phyloP scores from a whole-genome alignment of 352 stramenopile genomes.

The Lagenidium sp. region DNA sequence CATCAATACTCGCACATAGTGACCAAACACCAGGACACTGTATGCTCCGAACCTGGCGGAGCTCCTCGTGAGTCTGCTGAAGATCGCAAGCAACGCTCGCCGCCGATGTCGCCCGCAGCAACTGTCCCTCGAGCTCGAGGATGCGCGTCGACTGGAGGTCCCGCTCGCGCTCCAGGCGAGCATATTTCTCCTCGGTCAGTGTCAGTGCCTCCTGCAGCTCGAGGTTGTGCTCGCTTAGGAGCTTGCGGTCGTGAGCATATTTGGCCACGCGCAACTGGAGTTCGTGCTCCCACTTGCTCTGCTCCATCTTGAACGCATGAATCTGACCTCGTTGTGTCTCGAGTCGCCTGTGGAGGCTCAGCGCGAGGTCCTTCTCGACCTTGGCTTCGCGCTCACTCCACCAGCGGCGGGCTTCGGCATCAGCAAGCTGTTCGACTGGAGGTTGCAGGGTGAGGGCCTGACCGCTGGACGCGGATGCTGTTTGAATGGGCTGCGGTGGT shows the following conservation, averaged over 20 bases:
- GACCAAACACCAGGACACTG: too few species aligned
- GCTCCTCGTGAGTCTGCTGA: conserved; percentile 25
- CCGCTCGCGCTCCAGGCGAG: conserved; percentile 36
- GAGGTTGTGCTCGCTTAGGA: conserved; percentile 75
- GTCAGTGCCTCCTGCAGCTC: conserved; percentile 53
- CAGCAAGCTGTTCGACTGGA: conserved; percentile 14
- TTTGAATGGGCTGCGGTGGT: too few species aligned
- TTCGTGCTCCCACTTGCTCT: conserved; percentile 78
- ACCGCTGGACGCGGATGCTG: too few species aligned
- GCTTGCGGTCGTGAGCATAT: conserved; percentile 69
- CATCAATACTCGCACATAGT: too few species aligned
- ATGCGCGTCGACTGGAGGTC: conserved; percentile 47
- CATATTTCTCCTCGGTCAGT: conserved; percentile 36
- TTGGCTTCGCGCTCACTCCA: conserved; percentile 41
- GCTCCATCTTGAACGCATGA: conserved; percentile 70
- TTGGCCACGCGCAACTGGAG: conserved; percentile 68
- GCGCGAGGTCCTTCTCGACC: conserved; percentile 38
- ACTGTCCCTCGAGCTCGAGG: conserved; percentile 50
- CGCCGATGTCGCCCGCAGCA: too few species aligned
- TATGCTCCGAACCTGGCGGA: conserved; percentile 40
- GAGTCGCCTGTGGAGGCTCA: conserved; percentile 53
- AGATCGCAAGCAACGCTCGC: too few species aligned
- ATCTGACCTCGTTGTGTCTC: conserved; percentile 64
- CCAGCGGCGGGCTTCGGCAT: conserved; percentile 46
- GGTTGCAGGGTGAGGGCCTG: too few species aligned